Base-by-base conservation (phyloP, 2,329 filamentous ascomycete genomes). In the Pyrenochaeta sp. region DNA sequence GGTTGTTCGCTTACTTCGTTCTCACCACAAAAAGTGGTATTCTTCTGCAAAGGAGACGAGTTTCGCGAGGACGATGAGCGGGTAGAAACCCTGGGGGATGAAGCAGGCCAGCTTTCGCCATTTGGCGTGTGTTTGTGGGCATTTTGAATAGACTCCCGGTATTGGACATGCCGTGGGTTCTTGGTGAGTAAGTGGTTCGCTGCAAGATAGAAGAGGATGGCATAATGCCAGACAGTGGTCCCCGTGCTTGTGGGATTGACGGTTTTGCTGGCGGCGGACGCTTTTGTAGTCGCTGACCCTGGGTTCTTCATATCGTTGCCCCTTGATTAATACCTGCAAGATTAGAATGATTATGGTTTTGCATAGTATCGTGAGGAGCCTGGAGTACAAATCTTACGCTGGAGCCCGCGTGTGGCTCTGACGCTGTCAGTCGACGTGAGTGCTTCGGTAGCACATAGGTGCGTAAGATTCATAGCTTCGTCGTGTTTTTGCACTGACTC, bases 121-220 rank as follows among this genome's bases (percentile, higher is more conserved):
- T 28, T 19, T 2, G 9, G 6, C 5, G 24, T 39, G 42, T 32
- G 24, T 19, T 42, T 51, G 36, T 55, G 34, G 15, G 51, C 48
- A 53, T 44, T 3, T 28, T 27, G 28, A 24, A 27, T 9, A 28
- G 25, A 27, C 43, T 50, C 54, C 13, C 27, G 42, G 37, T 46
- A 53, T 15, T 54, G 45, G 30, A 58, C 19, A 54, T 62, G 57
- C 4, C 54, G 54, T 27, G 59, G 56, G n/a, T 51, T n/a, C 28
- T 59, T 39, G 27, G 52, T 50, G 10, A 62, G 48, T 34, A 66
- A 36, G 40, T 62, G 50, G 27, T 54, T 55, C 13, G 62, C 27
- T 27, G 55, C 60, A 40, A 59, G 49, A 19, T 61, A 53, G 36
- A 56, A 15, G 22, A 65, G 40, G 37, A 62, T 46, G 28, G 47